These are phyloP conservation scores for Talaromyces atroroseus DNA, from an alignment of 2,329 filamentous ascomycete genomes.

Conservation along the genomic window DNA sequence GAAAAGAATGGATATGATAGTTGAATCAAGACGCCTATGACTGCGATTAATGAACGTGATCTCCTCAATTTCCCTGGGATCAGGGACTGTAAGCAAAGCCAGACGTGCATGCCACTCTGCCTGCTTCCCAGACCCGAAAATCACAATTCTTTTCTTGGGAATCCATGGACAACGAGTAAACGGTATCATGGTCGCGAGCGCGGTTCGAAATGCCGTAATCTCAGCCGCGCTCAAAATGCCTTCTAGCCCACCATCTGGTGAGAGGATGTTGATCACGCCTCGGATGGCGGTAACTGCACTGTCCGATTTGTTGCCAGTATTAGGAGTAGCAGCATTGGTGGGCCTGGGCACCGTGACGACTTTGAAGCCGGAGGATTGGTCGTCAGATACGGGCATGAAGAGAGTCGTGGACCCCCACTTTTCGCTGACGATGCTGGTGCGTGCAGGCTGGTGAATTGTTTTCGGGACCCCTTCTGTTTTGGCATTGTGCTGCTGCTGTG, in stretches of 20 bases:
- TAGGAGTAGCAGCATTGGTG: not conserved
- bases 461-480: slow-evolving; percentile 14
- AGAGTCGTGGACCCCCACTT: slow-evolving; percentile 51
- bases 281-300: slow-evolving; percentile 42
- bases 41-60: slow-evolving; percentile 73
- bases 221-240: slow-evolving; percentile 69
- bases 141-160: slow-evolving; percentile 33
- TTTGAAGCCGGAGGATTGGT: slow-evolving; percentile 63
- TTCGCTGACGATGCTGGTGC: slow-evolving; percentile 36
- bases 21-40: slow-evolving; percentile 52
- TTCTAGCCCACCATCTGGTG: slow-evolving; percentile 54
- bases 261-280: slow-evolving; percentile 66
- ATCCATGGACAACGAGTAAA: slow-evolving; percentile 43
- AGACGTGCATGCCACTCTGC: slow-evolving; percentile 48
- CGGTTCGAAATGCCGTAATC: slow-evolving; percentile 75
- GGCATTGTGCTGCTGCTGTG: slow-evolving; percentile 15
- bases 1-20: slow-evolving; percentile 29
- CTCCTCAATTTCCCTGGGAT: slow-evolving; percentile 44
- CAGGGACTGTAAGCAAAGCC: slow-evolving; percentile 41
- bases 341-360: slow-evolving; percentile 58
- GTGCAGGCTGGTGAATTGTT: slow-evolving; percentile 39
- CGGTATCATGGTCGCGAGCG: slow-evolving; percentile 64
- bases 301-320: not conserved
- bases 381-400: slow-evolving; percentile 68
- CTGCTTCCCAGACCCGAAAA: slow-evolving; percentile 48